Conservation (phyloP, 345 rosid species). For the Eucalyptus sp. region DNA sequence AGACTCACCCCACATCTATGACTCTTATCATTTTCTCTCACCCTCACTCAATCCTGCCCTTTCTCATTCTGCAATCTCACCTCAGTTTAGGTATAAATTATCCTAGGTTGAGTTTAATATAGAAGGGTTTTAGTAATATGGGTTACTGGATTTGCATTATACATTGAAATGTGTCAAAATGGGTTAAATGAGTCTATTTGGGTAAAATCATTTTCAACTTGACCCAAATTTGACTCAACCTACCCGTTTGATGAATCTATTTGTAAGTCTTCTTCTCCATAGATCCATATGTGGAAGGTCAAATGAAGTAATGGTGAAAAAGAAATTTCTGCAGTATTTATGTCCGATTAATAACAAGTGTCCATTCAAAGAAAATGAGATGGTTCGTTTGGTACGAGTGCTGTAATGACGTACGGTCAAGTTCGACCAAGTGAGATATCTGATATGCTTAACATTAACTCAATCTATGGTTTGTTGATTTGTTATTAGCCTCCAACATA, state of each 20-base stretch:
- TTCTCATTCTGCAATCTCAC: too few species aligned
- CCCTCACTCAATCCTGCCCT: too few species aligned
- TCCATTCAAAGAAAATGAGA: background rate
- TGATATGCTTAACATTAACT: background rate
- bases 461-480: background rate
- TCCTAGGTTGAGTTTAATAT: too few species aligned
- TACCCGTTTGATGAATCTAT: background rate
- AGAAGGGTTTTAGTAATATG: too few species aligned
- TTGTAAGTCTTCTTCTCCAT: background rate
- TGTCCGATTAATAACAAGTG: background rate
- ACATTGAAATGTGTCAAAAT: too few species aligned
- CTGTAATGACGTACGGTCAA: background rate
- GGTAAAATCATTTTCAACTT: fast-evolving
- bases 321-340: background rate
- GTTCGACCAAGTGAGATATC: background rate
- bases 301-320: background rate
- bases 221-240: too few species aligned
- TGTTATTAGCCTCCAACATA: background rate
- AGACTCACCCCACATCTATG: too few species aligned
- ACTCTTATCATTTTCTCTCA: too few species aligned
- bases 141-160: too few species aligned
- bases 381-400: background rate
- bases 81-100: too few species aligned
- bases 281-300: background rate
- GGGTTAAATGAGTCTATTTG: too few species aligned